phyloP scores from a whole-genome alignment of 176 grass and related monocot species.

The Metroxylon sagu region DNA sequence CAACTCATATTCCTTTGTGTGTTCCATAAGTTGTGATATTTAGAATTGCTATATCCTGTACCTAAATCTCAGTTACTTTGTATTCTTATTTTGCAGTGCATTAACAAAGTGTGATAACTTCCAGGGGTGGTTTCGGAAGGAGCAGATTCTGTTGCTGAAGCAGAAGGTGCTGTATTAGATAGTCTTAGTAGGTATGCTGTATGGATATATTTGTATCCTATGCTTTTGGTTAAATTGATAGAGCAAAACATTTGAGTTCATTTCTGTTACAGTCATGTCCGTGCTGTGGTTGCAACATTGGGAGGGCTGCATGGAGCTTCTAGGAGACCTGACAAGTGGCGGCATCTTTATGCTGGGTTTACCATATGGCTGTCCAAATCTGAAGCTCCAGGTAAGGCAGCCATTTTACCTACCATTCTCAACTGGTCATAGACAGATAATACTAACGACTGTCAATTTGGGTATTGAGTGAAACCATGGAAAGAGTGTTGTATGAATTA shows the following conservation, averaged over 20 bases:
- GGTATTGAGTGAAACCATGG: no score
- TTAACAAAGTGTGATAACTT: constrained; percentile 35
- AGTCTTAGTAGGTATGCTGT: constrained; percentile 74
- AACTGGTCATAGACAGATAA: no score
- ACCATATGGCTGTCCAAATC: constrained; percentile 79
- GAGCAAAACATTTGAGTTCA: background rate
- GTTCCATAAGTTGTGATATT: no score
- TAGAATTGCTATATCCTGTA: background rate
- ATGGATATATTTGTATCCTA: background rate
- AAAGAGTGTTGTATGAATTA: no score
- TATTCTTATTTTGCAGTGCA: constrained; percentile 6
- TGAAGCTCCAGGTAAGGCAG: constrained; percentile 39
- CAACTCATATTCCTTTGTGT: no score
- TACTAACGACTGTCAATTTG: no score
- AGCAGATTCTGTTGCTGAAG: constrained; percentile 62
- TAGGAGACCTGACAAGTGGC: constrained; percentile 74
- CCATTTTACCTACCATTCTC: constrained; percentile 1
- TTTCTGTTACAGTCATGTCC: constrained; percentile 51
- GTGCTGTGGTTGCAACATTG: constrained; percentile 64
- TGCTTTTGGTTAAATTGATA: background rate
- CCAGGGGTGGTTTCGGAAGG: constrained; percentile 73
- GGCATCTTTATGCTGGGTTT: constrained; percentile 69
- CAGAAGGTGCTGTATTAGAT: constrained; percentile 70
- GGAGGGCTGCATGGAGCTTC: constrained; percentile 83
- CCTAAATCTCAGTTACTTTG: background rate